Evolutionary conservation across 2,329 filamentous ascomycete genomes (phyloP).

Genomic region (Zymoseptoria pseudotritici): DNA sequence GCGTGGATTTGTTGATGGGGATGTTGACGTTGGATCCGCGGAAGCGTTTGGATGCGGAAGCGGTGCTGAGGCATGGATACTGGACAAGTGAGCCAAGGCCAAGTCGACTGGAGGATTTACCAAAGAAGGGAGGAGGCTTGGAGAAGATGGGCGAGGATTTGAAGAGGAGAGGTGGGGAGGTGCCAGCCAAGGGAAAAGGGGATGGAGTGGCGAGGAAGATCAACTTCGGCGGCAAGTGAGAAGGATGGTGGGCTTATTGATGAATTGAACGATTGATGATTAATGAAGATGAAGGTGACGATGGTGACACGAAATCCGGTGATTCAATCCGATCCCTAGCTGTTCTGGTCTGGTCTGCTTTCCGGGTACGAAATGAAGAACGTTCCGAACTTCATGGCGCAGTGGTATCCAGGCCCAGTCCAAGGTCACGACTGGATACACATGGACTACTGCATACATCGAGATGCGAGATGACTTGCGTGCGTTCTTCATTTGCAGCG

Average conservation of each 20-base stretch:
- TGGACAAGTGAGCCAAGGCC: conserved; percentile 80
- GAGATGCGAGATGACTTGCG: too few relatives aligned
- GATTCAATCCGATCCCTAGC: too few relatives aligned
- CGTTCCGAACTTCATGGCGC: too few relatives aligned
- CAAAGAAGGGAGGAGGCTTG: conserved; percentile 64
- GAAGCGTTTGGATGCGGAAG: conserved; percentile 67
- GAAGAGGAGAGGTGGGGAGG: conserved; percentile 64
- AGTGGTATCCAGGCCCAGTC: too few relatives aligned
- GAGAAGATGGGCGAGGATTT: conserved; percentile 77
- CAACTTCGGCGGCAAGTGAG: conserved; percentile 54
- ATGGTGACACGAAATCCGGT: too few relatives aligned
- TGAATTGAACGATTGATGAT: neutral
- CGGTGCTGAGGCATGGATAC: conserved; percentile 76
- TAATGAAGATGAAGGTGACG: too few relatives aligned
- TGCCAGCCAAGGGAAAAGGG: conserved; percentile 57
- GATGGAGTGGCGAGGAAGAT: conserved; percentile 76
- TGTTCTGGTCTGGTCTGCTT: too few relatives aligned
- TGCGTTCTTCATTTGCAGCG: too few relatives aligned
- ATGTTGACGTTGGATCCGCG: conserved; percentile 83
- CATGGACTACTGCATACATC: too few relatives aligned
- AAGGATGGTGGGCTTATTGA: too few relatives aligned
- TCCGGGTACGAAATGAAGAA: too few relatives aligned
- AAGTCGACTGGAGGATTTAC: conserved; percentile 72
- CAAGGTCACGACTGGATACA: too few relatives aligned
- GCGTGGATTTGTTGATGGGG: conserved; percentile 79